A percentile compares a stretch with the other conserved stretches of the same genome.
These are phyloP conservation scores for Chaetomium cochliodes DNA, from an alignment of 495 filamentous ascomycete species.

Conservation along the genomic window DNA sequence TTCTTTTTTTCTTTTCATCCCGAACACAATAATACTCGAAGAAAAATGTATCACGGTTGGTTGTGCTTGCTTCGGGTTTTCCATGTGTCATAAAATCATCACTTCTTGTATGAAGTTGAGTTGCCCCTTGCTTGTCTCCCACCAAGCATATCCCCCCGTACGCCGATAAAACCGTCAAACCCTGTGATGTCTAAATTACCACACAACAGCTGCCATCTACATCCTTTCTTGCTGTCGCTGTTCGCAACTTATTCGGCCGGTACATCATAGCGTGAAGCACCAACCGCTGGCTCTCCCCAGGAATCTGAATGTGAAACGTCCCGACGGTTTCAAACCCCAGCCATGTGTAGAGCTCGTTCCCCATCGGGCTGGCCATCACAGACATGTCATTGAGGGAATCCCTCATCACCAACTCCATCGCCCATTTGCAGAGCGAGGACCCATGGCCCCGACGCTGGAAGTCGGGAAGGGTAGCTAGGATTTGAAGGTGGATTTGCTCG, in stretches of 20 bases:
- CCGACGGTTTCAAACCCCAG: conserved; percentile 30
- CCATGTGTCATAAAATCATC: not conserved
- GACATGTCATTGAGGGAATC: conserved; percentile 31
- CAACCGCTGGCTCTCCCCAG: conserved; percentile 35
- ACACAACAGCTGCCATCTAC: not conserved
- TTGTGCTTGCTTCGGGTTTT: not conserved
- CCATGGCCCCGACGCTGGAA: conserved; percentile 38
- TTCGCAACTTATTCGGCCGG: conserved; percentile 6
- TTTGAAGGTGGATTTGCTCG: conserved; percentile 39
- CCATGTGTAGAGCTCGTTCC: conserved; percentile 34
- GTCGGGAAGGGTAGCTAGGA: conserved; percentile 36
- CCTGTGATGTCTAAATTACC: not conserved
- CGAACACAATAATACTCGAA: not conserved
- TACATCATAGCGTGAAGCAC: conserved; percentile 43
- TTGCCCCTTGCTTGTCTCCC: not conserved
- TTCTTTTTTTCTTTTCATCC: too few species aligned
- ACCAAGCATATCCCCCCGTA: not conserved
- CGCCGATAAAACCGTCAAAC: not conserved
- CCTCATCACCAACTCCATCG: conserved; percentile 30
- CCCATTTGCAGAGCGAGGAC: conserved; percentile 37
- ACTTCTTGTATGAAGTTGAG: not conserved
- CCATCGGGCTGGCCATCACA: conserved; percentile 44
- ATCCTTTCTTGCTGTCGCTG: not conserved
- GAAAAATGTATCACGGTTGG: not conserved
- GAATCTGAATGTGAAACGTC: conserved; percentile 33